Conservation (phyloP, 768 basidiomycete species). For the Boletus huronensis region DNA sequence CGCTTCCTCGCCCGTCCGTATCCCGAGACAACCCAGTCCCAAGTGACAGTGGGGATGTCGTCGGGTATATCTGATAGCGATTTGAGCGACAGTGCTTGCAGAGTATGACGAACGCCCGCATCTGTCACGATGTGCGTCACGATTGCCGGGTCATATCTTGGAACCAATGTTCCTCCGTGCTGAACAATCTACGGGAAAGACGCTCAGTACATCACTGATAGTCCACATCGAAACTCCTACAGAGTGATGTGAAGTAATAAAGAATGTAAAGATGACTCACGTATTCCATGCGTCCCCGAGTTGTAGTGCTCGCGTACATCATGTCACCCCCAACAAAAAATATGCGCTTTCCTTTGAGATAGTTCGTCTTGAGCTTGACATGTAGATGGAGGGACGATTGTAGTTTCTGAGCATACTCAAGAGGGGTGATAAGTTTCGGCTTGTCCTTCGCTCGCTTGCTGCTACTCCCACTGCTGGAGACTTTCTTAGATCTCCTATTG, state of each 20-base stretch:
- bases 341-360: constrained; percentile 52
- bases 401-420: constrained; percentile 52
- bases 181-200: constrained; percentile 48
- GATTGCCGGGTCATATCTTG: constrained; percentile 49
- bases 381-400: constrained; percentile 30
- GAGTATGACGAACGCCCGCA: constrained; percentile 22
- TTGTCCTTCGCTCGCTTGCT: constrained; percentile 39
- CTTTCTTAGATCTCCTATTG: constrained; percentile 7
- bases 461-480: constrained; percentile 1
- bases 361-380: constrained; percentile 24
- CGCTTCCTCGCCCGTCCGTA: constrained; percentile 26
- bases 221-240: not conserved
- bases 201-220: constrained; percentile 2
- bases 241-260: not conserved
- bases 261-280: constrained; percentile 38
- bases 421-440: constrained; percentile 41
- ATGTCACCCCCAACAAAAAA: constrained; percentile 61
- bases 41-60: constrained; percentile 61
- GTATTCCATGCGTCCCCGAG: constrained; percentile 55
- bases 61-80: constrained; percentile 54
- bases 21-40: constrained; percentile 56
- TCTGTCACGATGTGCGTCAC: constrained; percentile 72
- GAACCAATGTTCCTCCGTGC: constrained; percentile 59
- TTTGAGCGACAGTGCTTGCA: constrained; percentile 46
- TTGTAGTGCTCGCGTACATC: constrained; percentile 46